Base-by-base conservation (phyloP, 2,329 filamentous ascomycete species). In the Cladosporium sp. region DNA sequence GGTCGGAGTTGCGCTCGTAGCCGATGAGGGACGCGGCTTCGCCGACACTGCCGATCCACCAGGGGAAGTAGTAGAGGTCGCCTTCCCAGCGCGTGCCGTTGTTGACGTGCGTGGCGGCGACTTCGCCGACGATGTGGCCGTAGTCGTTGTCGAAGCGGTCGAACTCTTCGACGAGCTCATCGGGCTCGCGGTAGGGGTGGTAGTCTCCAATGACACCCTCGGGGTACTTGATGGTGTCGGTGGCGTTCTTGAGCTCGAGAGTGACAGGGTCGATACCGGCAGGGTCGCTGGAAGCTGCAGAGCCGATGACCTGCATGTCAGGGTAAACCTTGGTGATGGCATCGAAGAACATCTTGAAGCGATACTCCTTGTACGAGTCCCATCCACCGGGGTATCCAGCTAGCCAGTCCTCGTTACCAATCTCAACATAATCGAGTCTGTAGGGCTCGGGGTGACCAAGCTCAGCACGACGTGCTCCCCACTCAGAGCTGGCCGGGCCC, bases 321-420 rank as follows among this genome's bases (percentile, higher is more conserved):
- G 82, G 80, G 60, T 84, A 82, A 6, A 72, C 74, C 22, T 73
- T 71, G 45, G 75, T 78, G 70, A 87, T 81, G 8, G 83, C 83
- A 39, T 84, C 70, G 58, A 84, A 76, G 70, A 87, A 83, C 63
- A 77, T 71, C 7, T 78, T 75, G 67, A 85, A 85, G 3, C 84
- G 80, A 55, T 80, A 75, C 56, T 78, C 75, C 66, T 8, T 68
- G 62, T 44, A 68, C 45, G 17, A 64, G 59, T 32, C 68, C 49
- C 49, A 53, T 24, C 60, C 60, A 22, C 24, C 56, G 13, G 60
- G 62, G 45, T 64, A 65, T 25, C 64, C 65, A 51, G 59, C 76
- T 68, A 56, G 77, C 77, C 81, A 82, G 63, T 88, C 85, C 66
- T 88, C 85, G 66, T 88, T 88, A 60, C 85, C 85, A 45, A 88